Evolutionary conservation across 192 early-diverging fungal genomes (phyloP).

Genomic region (Coemansia sp.): DNA sequence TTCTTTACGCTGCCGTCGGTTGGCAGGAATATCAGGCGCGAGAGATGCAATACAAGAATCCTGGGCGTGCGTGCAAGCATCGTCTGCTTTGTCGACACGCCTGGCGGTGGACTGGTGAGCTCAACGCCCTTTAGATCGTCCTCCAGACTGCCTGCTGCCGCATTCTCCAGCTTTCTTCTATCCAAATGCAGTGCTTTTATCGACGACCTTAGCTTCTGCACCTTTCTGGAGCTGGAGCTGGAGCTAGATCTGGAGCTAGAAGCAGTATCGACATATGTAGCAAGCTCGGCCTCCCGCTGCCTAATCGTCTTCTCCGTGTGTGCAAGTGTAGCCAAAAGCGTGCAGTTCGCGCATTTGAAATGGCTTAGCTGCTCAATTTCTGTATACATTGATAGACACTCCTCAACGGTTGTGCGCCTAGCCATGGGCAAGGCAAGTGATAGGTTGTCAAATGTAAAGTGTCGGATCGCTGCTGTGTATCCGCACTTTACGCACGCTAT

Average conservation of each 20-base stretch:
- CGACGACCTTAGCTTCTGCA: constrained; percentile 7
- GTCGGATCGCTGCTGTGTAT: constrained; percentile 73
- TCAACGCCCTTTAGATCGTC: constrained; percentile 34
- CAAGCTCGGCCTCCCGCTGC: constrained; percentile 9
- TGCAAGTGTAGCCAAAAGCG: constrained; percentile 53
- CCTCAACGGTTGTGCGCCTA: constrained; percentile 56
- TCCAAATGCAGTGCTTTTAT: constrained; percentile 16
- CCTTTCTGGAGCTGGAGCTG: constrained; percentile 14
- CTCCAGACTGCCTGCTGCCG: constrained; percentile 37
- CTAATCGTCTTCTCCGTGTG: constrained; percentile 14
- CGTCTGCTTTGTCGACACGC: constrained; percentile 69
- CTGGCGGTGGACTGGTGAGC: constrained; percentile 25
- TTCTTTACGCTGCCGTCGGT: constrained; percentile 76
- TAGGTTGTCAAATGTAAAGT: constrained; percentile 71
- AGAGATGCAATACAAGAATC: constrained; percentile 81
- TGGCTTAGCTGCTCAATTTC: constrained; percentile 66
- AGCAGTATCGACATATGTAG: neutral
- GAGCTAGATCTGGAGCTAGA: neutral
- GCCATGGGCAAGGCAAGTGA: constrained; percentile 64
- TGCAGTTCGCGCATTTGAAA: constrained; percentile 68
- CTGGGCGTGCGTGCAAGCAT: constrained; percentile 85
- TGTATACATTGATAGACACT: constrained; percentile 64
- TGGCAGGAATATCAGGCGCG: constrained; percentile 76
- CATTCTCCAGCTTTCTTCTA: constrained; percentile 21
- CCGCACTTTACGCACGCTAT: constrained; percentile 70